Percentiles rank a stretch among this genome's conserved stretches.
Conservation (phyloP, 495 filamentous ascomycete genomes). For the Aspergillus sclerotiicarbonarius region DNA sequence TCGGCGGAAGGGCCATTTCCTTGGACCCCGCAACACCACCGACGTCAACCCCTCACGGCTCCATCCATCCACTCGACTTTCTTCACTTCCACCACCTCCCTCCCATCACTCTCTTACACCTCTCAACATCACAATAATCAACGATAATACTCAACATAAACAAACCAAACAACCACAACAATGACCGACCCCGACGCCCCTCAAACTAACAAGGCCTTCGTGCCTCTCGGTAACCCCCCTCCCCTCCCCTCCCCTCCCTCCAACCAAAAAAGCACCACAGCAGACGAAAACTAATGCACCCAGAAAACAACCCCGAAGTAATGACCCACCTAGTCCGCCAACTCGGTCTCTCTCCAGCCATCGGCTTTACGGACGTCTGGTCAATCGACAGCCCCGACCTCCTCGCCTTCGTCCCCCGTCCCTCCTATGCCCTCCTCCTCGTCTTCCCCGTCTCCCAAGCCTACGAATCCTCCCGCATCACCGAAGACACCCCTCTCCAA, state of each 20-base stretch:
- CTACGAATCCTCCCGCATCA: constrained; percentile 63
- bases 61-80: background rate
- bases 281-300: constrained; percentile 17
- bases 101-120: background rate
- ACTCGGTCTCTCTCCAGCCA: constrained; percentile 64
- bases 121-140: background rate
- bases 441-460: constrained; percentile 75
- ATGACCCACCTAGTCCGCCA: constrained; percentile 73
- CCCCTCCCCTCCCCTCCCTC: background rate
- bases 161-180: constrained; percentile 2
- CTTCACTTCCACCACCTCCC: background rate
- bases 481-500: constrained; percentile 58
- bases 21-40: constrained; percentile 2
- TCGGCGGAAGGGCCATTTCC: background rate
- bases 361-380: constrained; percentile 81
- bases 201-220: constrained; percentile 45
- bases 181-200: constrained; percentile 43
- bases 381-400: constrained; percentile 76
- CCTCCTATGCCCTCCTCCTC: constrained; percentile 76
- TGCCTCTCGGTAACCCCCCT: constrained; percentile 41
- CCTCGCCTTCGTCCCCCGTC: constrained; percentile 78
- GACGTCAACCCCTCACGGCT: constrained; percentile 3
- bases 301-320: constrained; percentile 74
- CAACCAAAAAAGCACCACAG: constrained; percentile 1
- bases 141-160: background rate